Percentiles rank a stretch among this genome's conserved stretches.
These are phyloP conservation scores for Scenedesmus sp. DNA, from an alignment of 163 green algal genomes.

Conservation along the genomic window DNA sequence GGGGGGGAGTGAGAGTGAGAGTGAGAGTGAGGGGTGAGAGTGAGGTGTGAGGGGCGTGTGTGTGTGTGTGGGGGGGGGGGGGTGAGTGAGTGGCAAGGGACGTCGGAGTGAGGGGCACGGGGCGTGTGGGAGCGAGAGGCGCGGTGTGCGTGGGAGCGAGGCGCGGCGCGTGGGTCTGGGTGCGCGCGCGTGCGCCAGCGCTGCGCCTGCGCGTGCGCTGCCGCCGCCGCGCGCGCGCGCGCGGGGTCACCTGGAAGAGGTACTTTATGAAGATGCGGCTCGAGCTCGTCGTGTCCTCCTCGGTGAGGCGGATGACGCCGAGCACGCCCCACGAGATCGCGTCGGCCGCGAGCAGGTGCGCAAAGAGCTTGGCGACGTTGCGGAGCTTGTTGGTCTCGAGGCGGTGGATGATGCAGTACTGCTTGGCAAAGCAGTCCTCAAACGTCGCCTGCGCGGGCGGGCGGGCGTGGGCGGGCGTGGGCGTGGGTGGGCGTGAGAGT, in stretches of 20 bases:
- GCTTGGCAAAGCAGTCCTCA: conserved; percentile 81
- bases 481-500: conserved; percentile 34
- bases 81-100: too few relatives aligned
- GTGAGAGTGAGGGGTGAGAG: too few relatives aligned
- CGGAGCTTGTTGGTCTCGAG: conserved; percentile 99
- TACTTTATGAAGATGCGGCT: conserved; percentile 99
- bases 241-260: conserved; percentile 96
- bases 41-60: too few relatives aligned
- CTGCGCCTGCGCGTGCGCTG: too few relatives aligned
- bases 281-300: conserved; percentile 97
- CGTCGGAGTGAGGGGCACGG: too few relatives aligned
- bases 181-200: too few relatives aligned
- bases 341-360: conserved; percentile 92
- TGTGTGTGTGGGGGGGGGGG: too few relatives aligned
- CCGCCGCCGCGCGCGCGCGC: too few relatives aligned
- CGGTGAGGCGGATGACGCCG: conserved; percentile 87
- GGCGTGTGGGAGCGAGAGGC: too few relatives aligned
- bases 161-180: too few relatives aligned
- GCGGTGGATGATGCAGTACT: conserved; percentile 92
- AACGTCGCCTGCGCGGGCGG: conserved; percentile 58
- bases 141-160: too few relatives aligned
- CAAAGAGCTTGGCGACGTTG: conserved; percentile 97
- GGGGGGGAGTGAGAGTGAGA: too few relatives aligned
- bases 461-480: not conserved
- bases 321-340: conserved; percentile 92